A percentile compares a stretch with the other conserved stretches of the same genome.
phyloP scores from a whole-genome alignment of 163 green algal species.

The Coccomyxa subellipsoidea region DNA sequence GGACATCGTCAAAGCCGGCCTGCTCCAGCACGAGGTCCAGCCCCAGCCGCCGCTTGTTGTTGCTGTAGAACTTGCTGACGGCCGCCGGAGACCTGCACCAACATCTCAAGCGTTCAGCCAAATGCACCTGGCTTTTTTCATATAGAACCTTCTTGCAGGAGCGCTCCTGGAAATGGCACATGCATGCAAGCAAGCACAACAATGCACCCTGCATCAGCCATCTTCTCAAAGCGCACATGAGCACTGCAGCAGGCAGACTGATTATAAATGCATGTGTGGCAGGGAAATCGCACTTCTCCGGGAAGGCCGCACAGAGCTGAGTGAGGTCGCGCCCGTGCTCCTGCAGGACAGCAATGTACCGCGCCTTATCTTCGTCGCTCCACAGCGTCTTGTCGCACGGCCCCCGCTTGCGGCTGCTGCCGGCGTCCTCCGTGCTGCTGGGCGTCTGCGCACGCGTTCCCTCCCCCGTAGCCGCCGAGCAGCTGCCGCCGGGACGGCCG shows the following conservation, averaged over 20 bases:
- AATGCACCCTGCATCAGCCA: too few relatives aligned
- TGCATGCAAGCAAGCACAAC: too few relatives aligned
- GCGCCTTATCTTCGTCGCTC: background rate
- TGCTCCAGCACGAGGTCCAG: background rate
- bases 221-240: too few relatives aligned
- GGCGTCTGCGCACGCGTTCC: background rate
- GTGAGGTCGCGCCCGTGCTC: background rate
- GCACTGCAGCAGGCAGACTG: background rate
- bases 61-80: background rate
- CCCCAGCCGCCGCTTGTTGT: background rate
- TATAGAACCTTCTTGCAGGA: background rate
- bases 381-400: background rate
- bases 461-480: background rate
- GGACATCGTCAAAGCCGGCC: background rate
- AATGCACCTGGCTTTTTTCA: background rate
- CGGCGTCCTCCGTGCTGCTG: background rate
- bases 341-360: background rate
- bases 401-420: background rate
- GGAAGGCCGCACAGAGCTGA: background rate
- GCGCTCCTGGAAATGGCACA: background rate
- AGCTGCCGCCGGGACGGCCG: too few relatives aligned
- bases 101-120: background rate
- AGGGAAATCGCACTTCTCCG: background rate
- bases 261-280: background rate
- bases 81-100: background rate